Conservation (phyloP, 352 stramenopile species). For the Peronospora farinosa region DNA sequence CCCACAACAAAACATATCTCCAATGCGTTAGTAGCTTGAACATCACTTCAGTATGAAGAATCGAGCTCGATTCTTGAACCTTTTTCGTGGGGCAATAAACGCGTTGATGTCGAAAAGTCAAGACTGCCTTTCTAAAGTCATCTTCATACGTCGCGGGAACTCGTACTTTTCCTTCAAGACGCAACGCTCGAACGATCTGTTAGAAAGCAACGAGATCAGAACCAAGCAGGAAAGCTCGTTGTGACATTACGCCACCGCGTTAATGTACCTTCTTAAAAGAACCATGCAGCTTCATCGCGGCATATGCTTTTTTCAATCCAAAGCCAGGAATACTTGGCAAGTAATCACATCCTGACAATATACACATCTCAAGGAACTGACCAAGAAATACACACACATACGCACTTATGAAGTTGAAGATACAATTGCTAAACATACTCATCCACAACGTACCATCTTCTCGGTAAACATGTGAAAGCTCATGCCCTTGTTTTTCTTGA, state of each 20-base stretch:
- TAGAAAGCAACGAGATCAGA: conserved; percentile 3
- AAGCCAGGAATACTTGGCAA: conserved; percentile 72
- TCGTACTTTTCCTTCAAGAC: conserved; percentile 57
- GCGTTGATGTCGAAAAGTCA: conserved; percentile 69
- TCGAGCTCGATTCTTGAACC: conserved; percentile 18
- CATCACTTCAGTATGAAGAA: not conserved
- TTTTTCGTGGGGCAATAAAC: conserved; percentile 56
- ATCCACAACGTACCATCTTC: conserved; percentile 54
- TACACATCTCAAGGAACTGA: conserved; percentile 88
- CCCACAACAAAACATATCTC: not conserved
- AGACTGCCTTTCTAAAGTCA: conserved; percentile 47
- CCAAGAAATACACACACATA: conserved; percentile 1
- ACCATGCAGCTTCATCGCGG: conserved; percentile 65
- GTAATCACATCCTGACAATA: conserved; percentile 89
- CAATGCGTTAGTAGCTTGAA: conserved; percentile 1
- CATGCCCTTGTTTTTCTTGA: conserved; percentile 70
- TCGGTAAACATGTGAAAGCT: conserved; percentile 79
- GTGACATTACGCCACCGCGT: not conserved
- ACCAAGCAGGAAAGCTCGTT: not conserved
- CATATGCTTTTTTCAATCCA: conserved; percentile 77
- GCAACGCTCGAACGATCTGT: conserved; percentile 53
- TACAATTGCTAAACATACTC: not conserved
- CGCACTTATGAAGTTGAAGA: conserved; percentile 1
- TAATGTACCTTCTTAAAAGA: conserved; percentile 47
- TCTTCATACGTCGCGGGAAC: conserved; percentile 53